A percentile compares a stretch with the other conserved stretches of the same genome.
These are phyloP conservation scores for Ambrosia artemisiifolia DNA, from an alignment of 129 eudicot genomes.

Conservation along the genomic window DNA sequence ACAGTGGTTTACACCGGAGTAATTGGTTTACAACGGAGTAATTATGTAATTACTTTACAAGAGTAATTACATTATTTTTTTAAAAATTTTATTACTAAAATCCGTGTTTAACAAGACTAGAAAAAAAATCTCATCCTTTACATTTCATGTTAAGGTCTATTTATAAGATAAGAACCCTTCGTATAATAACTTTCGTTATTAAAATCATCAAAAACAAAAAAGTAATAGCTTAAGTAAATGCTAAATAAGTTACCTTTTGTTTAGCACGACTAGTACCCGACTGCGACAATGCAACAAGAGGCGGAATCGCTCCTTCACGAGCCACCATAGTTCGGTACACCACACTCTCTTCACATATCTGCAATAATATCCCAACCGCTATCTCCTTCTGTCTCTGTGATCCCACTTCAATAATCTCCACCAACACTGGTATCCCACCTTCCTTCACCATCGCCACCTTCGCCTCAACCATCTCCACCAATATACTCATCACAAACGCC, in stretches of 20 bases:
- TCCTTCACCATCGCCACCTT: slow-evolving; percentile 63
- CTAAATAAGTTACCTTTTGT: slow-evolving; percentile 70
- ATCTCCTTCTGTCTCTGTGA: slow-evolving; percentile 74
- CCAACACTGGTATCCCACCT: slow-evolving; percentile 76
- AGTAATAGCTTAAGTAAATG: background rate
- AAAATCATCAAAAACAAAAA: background rate
- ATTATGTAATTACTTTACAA: no score
- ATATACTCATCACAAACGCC: slow-evolving; percentile 54
- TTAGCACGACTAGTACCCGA: slow-evolving; percentile 77
- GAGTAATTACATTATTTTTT: no score
- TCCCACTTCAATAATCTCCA: slow-evolving; percentile 66
- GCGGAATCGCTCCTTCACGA: slow-evolving; percentile 85
- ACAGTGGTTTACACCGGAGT: no score
- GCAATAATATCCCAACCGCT: slow-evolving; percentile 58
- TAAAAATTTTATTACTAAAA: no score
- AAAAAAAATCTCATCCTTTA: no score
- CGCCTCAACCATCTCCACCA: slow-evolving; percentile 47
- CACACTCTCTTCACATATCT: slow-evolving; percentile 54
- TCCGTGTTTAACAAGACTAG: no score
- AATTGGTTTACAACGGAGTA: no score
- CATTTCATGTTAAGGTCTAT: no score
- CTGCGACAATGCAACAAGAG: slow-evolving; percentile 63
- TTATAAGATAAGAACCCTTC: no score
- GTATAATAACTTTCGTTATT: no score
- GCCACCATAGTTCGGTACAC: slow-evolving; percentile 71